Base-by-base conservation (phyloP, 2,329 filamentous ascomycete species). In the Nothophaeocryptopus gaeumannii region DNA sequence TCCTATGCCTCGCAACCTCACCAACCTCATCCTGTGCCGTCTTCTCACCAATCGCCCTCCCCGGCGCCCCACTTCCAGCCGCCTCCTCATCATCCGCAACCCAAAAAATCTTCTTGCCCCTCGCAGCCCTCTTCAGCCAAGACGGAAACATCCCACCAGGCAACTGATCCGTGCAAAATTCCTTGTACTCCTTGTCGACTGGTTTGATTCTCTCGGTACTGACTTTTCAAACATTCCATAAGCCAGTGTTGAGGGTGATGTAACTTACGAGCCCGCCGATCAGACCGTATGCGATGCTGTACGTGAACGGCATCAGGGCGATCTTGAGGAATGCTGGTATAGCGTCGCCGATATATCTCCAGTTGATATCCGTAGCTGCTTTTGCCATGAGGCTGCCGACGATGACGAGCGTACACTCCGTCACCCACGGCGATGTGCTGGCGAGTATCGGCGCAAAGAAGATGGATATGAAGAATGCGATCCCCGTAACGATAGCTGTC, bases 401-500 rank as follows among this genome's bases (percentile, higher is more conserved):
- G 34, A 95, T 82, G 59, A 95, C 79, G 20, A 95, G 78, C n/a
- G 90, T 90, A 66, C 86, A 90, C 40, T 89, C 89, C 0, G 89
- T 95, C 2, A 89, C 89, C 88, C 88, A 95, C 0, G 89, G 85
- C 4, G 89, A 89, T 50, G 95, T 93, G 0, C 87, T 91, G 8
- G 89, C 89, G 64, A 95, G 95, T 50, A 95, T 92, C 0, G 89
- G 89, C 0, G 89, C 89, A 66, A 95, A 95, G 77, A 95, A 95
- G 54, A 95, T 80, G 50, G 87, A 82, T 65, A 95, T 82, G 73
- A 95, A 86, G 76, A 95, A 95, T 72, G 86, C 90, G 42, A 95
- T 49, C 5, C 89, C 89, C 0, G 88, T 85, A 12, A 82, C 75
- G 68, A 92, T 87, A 39, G 88, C 83, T 0, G 89, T 93, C n/a